Conservation (phyloP, 1,139 yeast genomes). For the Blastobotrys illinoisensis region DNA sequence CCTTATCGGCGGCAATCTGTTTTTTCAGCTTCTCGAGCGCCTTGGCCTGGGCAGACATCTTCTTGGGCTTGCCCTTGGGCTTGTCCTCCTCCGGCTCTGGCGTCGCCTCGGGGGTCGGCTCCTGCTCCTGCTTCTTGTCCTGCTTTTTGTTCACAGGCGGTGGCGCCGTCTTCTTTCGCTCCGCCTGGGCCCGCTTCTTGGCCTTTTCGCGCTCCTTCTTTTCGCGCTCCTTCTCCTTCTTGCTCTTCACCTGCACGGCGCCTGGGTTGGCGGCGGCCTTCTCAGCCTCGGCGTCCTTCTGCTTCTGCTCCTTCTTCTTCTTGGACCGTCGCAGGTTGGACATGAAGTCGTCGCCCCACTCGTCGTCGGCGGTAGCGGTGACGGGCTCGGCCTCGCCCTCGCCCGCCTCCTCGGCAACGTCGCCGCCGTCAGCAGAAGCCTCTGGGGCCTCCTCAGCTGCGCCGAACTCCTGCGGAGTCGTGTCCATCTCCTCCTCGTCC, state of each 20-base stretch:
- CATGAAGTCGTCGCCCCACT: slow-evolving; percentile 62
- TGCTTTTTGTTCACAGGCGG: background rate
- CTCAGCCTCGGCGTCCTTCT: slow-evolving; percentile 28
- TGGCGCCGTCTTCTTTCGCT: slow-evolving; percentile 76
- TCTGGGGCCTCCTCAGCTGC: slow-evolving; percentile 15
- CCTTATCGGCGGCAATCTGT: slow-evolving; percentile 83
- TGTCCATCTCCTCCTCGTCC: slow-evolving; percentile 68
- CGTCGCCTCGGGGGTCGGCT: slow-evolving; percentile 42
- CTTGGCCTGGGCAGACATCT: slow-evolving; percentile 35
- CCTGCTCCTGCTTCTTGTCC: slow-evolving; percentile 25
- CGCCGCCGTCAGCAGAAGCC: slow-evolving; percentile 4
- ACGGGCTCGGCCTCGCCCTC: too few species aligned
- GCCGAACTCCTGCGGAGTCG: slow-evolving; percentile 55
- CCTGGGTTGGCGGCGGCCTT: slow-evolving; percentile 31
- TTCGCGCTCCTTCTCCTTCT: slow-evolving; percentile 95
- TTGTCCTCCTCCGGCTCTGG: slow-evolving; percentile 32
- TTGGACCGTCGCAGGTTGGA: slow-evolving; percentile 75
- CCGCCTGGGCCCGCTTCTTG: slow-evolving; percentile 85
- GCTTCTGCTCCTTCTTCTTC: slow-evolving; percentile 58
- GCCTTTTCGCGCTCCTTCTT: slow-evolving; percentile 97
- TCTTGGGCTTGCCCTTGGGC: slow-evolving; percentile 31
- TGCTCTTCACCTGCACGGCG: slow-evolving; percentile 55
- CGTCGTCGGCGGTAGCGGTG: slow-evolving; percentile 37
- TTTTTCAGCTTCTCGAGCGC: slow-evolving; percentile 52
- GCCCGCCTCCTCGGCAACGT: slow-evolving; percentile 23